Percentiles rank a stretch among this genome's conserved stretches.
phyloP scores from a whole-genome alignment of 2,329 filamentous ascomycete genomes.

The Immersiporthe knoxdaviesiana region DNA sequence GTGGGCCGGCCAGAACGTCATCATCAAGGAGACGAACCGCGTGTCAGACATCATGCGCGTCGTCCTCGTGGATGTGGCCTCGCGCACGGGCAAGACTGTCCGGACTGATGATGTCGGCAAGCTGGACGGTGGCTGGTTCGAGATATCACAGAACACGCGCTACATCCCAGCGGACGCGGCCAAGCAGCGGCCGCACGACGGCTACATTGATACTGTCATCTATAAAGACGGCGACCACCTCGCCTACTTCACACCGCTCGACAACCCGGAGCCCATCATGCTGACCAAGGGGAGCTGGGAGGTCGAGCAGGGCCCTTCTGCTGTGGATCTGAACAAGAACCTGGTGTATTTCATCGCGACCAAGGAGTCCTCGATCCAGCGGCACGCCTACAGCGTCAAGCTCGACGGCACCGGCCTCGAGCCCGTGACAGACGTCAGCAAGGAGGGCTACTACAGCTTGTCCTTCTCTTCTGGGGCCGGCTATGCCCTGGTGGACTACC shows the following conservation, averaged over 20 bases:
- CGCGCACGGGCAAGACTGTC: conserved; percentile 76
- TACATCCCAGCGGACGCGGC: conserved; percentile 83
- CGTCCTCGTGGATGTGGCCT: conserved; percentile 77
- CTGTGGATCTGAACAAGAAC: conserved; percentile 82
- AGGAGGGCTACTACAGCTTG: conserved; percentile 77
- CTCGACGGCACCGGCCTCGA: conserved; percentile 76
- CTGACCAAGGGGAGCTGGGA: conserved; percentile 92
- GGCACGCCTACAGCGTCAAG: conserved; percentile 88
- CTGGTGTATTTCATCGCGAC: conserved; percentile 90
- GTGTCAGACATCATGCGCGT: conserved; percentile 91
- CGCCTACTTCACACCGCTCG: conserved; percentile 88
- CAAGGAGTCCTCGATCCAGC: conserved; percentile 84
- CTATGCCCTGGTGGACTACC: conserved; percentile 82
- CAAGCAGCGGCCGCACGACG: conserved; percentile 78
- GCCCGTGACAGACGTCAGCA: conserved; percentile 72
- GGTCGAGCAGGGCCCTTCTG: conserved; percentile 81
- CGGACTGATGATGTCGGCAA: conserved; percentile 77
- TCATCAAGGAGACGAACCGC: conserved; percentile 91
- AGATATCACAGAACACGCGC: conserved; percentile 82
- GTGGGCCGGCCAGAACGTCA: conserved; percentile 83
- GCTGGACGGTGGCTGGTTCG: conserved; percentile 97
- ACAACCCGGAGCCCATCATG: conserved; percentile 79
- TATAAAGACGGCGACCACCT: conserved; percentile 87
- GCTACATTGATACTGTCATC: conserved; percentile 91
- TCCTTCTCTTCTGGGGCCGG: conserved; percentile 84